Evolutionary conservation across 2,329 filamentous ascomycete genomes (phyloP).

Genomic region (Torrubiellomyces zombiae): DNA sequence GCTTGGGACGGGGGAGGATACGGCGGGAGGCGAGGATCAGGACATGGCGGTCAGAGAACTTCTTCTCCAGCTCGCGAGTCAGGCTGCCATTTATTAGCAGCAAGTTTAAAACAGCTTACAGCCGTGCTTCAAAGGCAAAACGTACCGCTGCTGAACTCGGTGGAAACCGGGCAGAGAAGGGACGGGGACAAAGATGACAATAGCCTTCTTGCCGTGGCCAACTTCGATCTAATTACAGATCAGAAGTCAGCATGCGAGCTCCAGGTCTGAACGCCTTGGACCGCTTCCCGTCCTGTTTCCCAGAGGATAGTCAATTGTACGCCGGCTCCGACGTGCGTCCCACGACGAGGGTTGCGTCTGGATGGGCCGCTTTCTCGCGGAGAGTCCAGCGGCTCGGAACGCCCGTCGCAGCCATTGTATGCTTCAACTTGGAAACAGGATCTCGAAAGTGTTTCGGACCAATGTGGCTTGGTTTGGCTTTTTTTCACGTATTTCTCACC

Average conservation of each 20-base stretch:
- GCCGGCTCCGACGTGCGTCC: constrained; percentile 15
- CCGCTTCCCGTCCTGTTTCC: constrained; percentile 62
- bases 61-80: constrained; percentile 99
- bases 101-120: neutral
- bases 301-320: constrained; percentile 26
- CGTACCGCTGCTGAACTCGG: constrained; percentile 99
- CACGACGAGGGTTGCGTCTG: constrained; percentile 6
- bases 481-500: constrained; percentile 53
- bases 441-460: constrained; percentile 16
- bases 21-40: constrained; percentile 97
- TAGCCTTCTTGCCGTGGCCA: constrained; percentile 99
- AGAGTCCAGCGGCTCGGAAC: constrained; percentile 11
- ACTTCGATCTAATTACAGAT: constrained; percentile 83
- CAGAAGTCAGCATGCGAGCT: constrained; percentile 62
- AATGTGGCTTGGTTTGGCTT: constrained; percentile 9
- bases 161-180: constrained; percentile 97
- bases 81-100: constrained; percentile 44
- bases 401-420: constrained; percentile 17
- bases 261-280: constrained; percentile 54
- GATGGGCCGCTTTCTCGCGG: no score
- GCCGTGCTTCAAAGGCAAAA: constrained; percentile 10
- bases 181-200: constrained; percentile 99
- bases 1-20: constrained; percentile 97
- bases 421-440: constrained; percentile 26
- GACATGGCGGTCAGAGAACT: constrained; percentile 99